Percentiles rank a stretch among this genome's conserved stretches.
Evolutionary conservation across 495 filamentous ascomycete genomes (phyloP).

Genomic region (Trichoderma erinaceum): DNA sequence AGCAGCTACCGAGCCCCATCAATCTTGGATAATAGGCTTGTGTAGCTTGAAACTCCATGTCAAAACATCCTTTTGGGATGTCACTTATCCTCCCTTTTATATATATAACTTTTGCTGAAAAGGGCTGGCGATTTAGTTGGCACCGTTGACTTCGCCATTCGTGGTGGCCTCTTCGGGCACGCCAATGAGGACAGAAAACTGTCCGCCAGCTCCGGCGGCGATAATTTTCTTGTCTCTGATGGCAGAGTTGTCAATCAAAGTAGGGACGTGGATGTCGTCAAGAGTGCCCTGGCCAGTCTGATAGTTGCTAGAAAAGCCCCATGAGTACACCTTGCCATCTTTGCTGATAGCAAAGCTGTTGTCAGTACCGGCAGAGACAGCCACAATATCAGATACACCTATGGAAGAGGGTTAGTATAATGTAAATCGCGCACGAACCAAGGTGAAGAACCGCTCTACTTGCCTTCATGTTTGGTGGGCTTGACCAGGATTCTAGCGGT

Average conservation of each 20-base stretch:
- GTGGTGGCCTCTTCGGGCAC: constrained; percentile 17
- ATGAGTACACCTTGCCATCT: constrained; percentile 57
- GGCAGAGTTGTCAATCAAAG: constrained; percentile 56
- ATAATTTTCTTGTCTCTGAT: constrained; percentile 52
- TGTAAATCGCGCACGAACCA: background rate
- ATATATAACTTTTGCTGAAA: background rate
- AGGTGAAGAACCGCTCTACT: background rate
- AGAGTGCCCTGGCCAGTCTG: constrained; percentile 59
- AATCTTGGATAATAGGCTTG: background rate
- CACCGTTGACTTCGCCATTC: constrained; percentile 9
- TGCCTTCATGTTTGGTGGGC: constrained; percentile 37
- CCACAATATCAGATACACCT: constrained; percentile 24
- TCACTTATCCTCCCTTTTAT: background rate
- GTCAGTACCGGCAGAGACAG: constrained; percentile 50
- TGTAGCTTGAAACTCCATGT: background rate
- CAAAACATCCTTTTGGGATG: background rate
- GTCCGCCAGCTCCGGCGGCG: constrained; percentile 56
- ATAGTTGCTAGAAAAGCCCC: constrained; percentile 63
- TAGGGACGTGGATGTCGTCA: constrained; percentile 54
- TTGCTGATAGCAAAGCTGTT: constrained; percentile 54
- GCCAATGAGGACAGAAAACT: constrained; percentile 56
- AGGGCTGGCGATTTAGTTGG: background rate
- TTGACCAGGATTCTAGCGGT: constrained; percentile 51
- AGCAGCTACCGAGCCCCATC: background rate
- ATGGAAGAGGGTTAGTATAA: background rate